Percentiles rank a stretch among this genome's conserved stretches.
These are phyloP conservation scores for Mucor irregularis DNA, from an alignment of 371 early-diverging fungal species.

Conservation along the genomic window DNA sequence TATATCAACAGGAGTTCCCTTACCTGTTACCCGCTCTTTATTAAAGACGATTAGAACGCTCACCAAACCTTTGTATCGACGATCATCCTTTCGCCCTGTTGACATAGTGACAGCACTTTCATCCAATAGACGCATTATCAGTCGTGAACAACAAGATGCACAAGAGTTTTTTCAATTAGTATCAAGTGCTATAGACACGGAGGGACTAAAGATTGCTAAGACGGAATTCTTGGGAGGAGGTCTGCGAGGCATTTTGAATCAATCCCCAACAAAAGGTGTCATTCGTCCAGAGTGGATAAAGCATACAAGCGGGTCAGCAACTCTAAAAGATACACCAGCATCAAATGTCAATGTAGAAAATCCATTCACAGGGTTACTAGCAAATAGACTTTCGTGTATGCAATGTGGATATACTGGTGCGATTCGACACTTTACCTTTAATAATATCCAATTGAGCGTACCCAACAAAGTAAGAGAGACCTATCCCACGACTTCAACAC, in stretches of 20 bases:
- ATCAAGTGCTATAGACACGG: slow-evolving; percentile 70
- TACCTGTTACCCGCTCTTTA: slow-evolving; percentile 43
- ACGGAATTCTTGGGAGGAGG: slow-evolving; percentile 13
- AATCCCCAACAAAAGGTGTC: not conserved
- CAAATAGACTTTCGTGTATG: slow-evolving; percentile 63
- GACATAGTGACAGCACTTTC: slow-evolving; percentile 39
- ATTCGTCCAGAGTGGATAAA: not conserved
- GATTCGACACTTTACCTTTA: slow-evolving; percentile 74
- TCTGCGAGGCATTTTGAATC: slow-evolving; percentile 16
- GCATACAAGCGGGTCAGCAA: no score
- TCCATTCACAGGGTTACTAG: slow-evolving; percentile 65
- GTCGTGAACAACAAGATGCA: slow-evolving; percentile 87
- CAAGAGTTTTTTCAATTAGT: slow-evolving; percentile 91
- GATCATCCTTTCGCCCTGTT: slow-evolving; percentile 34
- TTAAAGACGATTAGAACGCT: slow-evolving; percentile 33
- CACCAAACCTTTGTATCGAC: slow-evolving; percentile 26
- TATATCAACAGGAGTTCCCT: slow-evolving; percentile 9
- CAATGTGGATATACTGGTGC: slow-evolving; percentile 75
- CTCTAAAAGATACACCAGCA: no score
- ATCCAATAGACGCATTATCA: slow-evolving; percentile 49
- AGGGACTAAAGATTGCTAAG: slow-evolving; percentile 34
- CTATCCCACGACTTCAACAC: not conserved
- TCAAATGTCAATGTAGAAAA: slow-evolving; percentile 26
- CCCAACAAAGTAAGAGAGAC: slow-evolving; percentile 50
- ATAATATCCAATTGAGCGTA: slow-evolving; percentile 67